Percentiles rank a stretch among this genome's conserved stretches.
phyloP scores from a whole-genome alignment of 2,329 filamentous ascomycete species.

The Alternaria atra region DNA sequence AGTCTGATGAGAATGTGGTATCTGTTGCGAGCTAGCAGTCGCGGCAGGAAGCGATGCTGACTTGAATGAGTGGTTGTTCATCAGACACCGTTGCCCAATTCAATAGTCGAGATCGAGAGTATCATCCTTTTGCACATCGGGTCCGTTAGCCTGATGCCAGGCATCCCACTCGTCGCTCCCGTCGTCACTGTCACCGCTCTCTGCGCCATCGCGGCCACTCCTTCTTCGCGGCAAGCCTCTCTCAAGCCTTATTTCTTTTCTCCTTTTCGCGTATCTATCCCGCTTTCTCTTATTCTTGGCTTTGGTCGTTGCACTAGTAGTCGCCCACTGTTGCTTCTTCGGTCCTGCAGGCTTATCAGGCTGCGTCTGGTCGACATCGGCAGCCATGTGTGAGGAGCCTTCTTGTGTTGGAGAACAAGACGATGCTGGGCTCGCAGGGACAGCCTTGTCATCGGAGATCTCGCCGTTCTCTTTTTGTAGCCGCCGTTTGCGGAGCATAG shows the following conservation, averaged over 20 bases:
- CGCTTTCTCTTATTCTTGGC: constrained; percentile 36
- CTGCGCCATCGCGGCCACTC: constrained; percentile 16
- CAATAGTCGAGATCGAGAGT: constrained; percentile 60
- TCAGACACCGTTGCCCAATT: constrained; percentile 4
- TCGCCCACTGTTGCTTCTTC: constrained; percentile 39
- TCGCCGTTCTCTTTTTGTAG: constrained; percentile 33
- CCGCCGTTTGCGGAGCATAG: constrained; percentile 61
- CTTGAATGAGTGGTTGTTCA: neutral
- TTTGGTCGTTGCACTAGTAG: constrained; percentile 36
- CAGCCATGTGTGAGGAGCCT: constrained; percentile 3
- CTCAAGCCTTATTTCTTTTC: constrained; percentile 30
- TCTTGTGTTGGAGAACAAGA: constrained; percentile 3
- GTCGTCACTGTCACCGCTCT: constrained; percentile 36
- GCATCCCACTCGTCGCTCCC: constrained; percentile 55
- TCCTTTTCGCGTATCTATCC: constrained; percentile 37
- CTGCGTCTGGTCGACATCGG: constrained; percentile 20
- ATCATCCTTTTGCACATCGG: constrained; percentile 53
- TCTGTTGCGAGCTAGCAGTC: neutral
- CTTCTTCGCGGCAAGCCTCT: constrained; percentile 20
- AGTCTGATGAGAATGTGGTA: neutral
- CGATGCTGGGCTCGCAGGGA: neutral
- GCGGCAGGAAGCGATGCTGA: neutral
- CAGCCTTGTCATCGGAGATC: constrained; percentile 18
- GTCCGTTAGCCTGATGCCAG: constrained; percentile 55
- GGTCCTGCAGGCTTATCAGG: constrained; percentile 27